Percentiles rank a stretch among this genome's conserved stretches.
phyloP scores from a whole-genome alignment of 495 filamentous ascomycete genomes.

The Amniculicola lignicola region DNA sequence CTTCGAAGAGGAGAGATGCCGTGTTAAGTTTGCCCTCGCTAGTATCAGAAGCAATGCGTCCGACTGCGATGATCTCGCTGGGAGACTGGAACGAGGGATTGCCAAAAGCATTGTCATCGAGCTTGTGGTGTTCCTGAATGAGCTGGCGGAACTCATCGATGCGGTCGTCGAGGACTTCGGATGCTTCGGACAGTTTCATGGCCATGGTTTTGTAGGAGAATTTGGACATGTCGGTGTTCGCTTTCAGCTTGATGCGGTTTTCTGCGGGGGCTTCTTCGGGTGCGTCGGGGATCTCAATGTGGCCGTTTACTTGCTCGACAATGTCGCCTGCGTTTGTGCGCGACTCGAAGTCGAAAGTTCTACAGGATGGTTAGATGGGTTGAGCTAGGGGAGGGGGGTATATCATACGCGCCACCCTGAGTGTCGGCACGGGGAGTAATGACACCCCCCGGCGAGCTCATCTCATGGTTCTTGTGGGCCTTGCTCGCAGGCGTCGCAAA shows the following conservation, averaged over 20 bases:
- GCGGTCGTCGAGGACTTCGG: conserved; percentile 88
- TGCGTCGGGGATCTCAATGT: conserved; percentile 55
- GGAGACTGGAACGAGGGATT: conserved; percentile 81
- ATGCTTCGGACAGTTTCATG: conserved; percentile 88
- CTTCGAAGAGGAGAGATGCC: conserved; percentile 82
- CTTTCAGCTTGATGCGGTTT: conserved; percentile 73
- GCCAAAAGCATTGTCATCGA: conserved; percentile 80
- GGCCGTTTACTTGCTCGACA: conserved; percentile 75
- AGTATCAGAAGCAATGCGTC: conserved; percentile 83
- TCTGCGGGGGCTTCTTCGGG: conserved; percentile 64
- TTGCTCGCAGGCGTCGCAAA: conserved; percentile 59
- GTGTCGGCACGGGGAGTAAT: conserved; percentile 34
- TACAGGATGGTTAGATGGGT: conserved; percentile 42
- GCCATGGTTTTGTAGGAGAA: conserved; percentile 89
- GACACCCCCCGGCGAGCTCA: conserved; percentile 47
- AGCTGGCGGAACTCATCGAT: conserved; percentile 80
- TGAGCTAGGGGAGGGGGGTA: background rate
- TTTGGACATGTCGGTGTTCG: conserved; percentile 82
- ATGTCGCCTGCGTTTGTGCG: conserved; percentile 75
- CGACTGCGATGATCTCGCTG: conserved; percentile 82
- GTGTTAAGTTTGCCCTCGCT: conserved; percentile 78
- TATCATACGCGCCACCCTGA: conserved; percentile 28
- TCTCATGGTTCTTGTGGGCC: conserved; percentile 46
- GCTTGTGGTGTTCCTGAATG: conserved; percentile 68
- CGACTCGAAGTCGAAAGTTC: conserved; percentile 59